These are phyloP conservation scores for Candida dendrica DNA, from an alignment of 805 yeast genomes.

Conservation along the genomic window DNA sequence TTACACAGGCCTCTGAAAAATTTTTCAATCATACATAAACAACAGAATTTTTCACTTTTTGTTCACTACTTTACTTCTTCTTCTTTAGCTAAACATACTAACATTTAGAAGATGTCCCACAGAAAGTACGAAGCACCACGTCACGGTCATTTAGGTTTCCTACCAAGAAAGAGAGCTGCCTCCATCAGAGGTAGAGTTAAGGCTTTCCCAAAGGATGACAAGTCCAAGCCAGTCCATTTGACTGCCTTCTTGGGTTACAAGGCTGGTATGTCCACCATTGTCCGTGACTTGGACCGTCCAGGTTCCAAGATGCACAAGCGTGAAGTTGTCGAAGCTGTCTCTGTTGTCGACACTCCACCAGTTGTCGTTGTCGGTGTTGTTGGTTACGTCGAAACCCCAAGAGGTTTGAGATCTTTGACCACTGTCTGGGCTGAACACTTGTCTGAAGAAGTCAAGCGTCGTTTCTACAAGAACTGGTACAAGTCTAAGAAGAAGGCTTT, in stretches of 20 bases:
- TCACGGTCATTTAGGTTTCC: constrained; percentile 99
- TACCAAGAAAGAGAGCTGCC: constrained; percentile 99
- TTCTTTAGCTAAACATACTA: constrained; percentile 17
- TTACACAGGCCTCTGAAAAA: not conserved
- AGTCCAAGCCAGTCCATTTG: constrained; percentile 95
- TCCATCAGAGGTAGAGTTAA: constrained; percentile 97
- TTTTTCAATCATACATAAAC: not conserved
- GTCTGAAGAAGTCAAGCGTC: constrained; percentile 98
- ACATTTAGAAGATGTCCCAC: constrained; percentile 76
- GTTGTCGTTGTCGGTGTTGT: constrained; percentile 99
- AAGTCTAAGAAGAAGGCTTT: constrained; percentile 99
- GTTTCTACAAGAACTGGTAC: constrained; percentile 99
- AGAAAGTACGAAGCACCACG: constrained; percentile 99
- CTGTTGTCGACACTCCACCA: constrained; percentile 99
- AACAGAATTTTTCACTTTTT: constrained; percentile 5
- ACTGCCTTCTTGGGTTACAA: constrained; percentile 99
- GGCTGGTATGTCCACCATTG: constrained; percentile 99
- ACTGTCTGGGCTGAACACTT: constrained; percentile 99
- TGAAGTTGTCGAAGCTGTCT: constrained; percentile 98
- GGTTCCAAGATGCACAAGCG: constrained; percentile 99
- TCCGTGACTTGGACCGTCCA: constrained; percentile 99
- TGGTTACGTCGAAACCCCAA: constrained; percentile 99
- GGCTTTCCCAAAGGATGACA: constrained; percentile 99
- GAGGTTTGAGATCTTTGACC: constrained; percentile 98
- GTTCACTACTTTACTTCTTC: constrained; percentile 6